These are phyloP conservation scores for Ogataea pilisensis DNA, from an alignment of 805 yeast genomes.

Conservation along the genomic window DNA sequence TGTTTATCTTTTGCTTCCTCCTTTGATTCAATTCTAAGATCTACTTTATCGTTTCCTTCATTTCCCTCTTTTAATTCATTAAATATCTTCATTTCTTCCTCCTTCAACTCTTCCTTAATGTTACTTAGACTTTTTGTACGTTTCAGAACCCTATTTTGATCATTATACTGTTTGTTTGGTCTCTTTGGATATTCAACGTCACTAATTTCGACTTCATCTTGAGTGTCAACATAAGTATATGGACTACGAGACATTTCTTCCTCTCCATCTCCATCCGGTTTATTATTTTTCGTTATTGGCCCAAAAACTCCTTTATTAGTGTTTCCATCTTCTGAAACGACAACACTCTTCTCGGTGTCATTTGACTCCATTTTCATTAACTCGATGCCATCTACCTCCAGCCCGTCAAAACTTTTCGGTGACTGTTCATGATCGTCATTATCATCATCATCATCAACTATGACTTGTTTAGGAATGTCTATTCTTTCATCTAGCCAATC, in stretches of 20 bases:
- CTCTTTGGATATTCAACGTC: constrained; percentile 19
- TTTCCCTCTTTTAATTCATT: not conserved
- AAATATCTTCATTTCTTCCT: not conserved
- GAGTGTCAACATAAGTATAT: not conserved
- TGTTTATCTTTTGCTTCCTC: not conserved
- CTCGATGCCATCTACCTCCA: no score
- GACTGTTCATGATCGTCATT: no score
- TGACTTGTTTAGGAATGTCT: constrained; percentile 2
- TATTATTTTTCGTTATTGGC: no score
- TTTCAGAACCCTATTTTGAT: constrained; percentile 13
- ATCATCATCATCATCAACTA: not conserved
- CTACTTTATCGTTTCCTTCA: no score
- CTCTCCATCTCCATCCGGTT: not conserved
- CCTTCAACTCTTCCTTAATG: constrained; percentile 5
- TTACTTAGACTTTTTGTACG: constrained; percentile 16
- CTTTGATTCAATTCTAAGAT: not conserved
- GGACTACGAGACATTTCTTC: not conserved
- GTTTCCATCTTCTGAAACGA: no score
- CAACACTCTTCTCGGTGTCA: no score
- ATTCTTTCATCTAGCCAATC: constrained; percentile 14
- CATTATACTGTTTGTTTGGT: constrained; percentile 1
- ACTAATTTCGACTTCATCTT: not conserved
- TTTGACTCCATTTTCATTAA: no score
- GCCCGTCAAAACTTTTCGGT: no score
- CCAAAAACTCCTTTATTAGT: no score